phyloP scores from a whole-genome alignment of 2,329 filamentous ascomycete species.

The Neonectria hederae region DNA sequence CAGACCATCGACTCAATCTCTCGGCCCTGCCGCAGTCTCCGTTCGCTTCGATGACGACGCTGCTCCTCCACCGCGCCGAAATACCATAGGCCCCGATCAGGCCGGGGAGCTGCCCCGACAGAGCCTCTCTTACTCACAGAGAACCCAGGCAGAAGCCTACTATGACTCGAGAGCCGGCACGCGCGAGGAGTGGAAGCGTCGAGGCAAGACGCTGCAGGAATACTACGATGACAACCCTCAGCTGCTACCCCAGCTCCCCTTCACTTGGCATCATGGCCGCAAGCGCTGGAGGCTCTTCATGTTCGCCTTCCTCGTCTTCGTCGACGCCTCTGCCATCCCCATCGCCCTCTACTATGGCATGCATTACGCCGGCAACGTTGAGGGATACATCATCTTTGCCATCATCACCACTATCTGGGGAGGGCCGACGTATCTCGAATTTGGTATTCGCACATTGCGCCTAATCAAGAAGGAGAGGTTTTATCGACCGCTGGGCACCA shows the following conservation, averaged over 20 bases:
- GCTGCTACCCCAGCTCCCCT: constrained; percentile 52
- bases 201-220: constrained; percentile 49
- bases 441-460: constrained; percentile 58
- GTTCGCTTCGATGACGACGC: constrained; percentile 34
- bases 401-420: constrained; percentile 65
- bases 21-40: constrained; percentile 16
- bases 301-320: constrained; percentile 58
- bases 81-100: constrained; percentile 27
- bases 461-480: constrained; percentile 59
- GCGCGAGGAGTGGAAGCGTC: constrained; percentile 46
- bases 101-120: constrained; percentile 38
- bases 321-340: constrained; percentile 56
- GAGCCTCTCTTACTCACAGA: constrained; percentile 49
- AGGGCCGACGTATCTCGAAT: constrained; percentile 63
- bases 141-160: constrained; percentile 49
- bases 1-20: constrained; percentile 28
- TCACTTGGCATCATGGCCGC: constrained; percentile 53
- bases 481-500: constrained; percentile 60
- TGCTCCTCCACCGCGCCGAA: constrained; percentile 21
- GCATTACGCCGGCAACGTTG: constrained; percentile 51
- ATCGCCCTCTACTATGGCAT: constrained; percentile 64
- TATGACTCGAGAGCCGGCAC: constrained; percentile 53
- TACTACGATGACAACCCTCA: constrained; percentile 53
- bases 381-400: constrained; percentile 59
- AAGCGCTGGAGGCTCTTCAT: constrained; percentile 56